These are phyloP conservation scores for Leonotis leonurus DNA, from an alignment of 257 asterid genomes.

Conservation along the genomic window DNA sequence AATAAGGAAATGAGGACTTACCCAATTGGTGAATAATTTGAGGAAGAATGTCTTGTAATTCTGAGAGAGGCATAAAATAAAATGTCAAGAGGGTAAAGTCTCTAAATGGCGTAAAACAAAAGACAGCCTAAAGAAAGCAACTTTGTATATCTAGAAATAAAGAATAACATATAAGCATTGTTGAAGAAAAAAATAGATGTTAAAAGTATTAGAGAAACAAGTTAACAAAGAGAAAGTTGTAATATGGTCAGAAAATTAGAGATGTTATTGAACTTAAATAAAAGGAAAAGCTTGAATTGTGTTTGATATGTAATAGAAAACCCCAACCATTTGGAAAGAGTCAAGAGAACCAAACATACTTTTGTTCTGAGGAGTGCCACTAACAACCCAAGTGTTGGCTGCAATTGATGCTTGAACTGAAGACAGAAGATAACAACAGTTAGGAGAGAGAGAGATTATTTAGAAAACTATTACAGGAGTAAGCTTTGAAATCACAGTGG, in stretches of 20 bases:
- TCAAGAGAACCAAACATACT: slow-evolving; percentile 30
- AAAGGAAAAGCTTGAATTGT: not conserved
- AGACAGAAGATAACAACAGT: not conserved
- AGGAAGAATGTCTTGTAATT: slow-evolving; percentile 50
- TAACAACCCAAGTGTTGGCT: slow-evolving; percentile 74
- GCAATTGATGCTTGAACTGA: slow-evolving; percentile 72
- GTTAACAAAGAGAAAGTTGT: not conserved
- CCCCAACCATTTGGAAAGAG: not conserved
- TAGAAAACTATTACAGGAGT: not conserved
- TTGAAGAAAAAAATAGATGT: not conserved
- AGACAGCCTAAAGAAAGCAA: not conserved
- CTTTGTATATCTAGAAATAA: not conserved
- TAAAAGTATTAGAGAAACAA: not conserved
- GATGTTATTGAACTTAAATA: not conserved
- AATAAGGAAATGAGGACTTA: slow-evolving; percentile 2
- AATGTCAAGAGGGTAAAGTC: not conserved
- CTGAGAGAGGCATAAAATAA: slow-evolving; percentile 17
- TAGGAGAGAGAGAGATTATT: not conserved
- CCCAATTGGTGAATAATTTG: slow-evolving; percentile 52
- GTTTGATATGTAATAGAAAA: not conserved
- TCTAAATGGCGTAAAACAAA: not conserved
- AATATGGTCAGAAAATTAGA: not conserved
- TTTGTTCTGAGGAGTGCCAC: slow-evolving; percentile 73
- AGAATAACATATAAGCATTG: not conserved
- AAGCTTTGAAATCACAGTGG: not conserved